A percentile compares a stretch with the other conserved stretches of the same genome.
phyloP scores from a whole-genome alignment of 1,284 basidiomycete genomes.

The Rhodofomes roseus region DNA sequence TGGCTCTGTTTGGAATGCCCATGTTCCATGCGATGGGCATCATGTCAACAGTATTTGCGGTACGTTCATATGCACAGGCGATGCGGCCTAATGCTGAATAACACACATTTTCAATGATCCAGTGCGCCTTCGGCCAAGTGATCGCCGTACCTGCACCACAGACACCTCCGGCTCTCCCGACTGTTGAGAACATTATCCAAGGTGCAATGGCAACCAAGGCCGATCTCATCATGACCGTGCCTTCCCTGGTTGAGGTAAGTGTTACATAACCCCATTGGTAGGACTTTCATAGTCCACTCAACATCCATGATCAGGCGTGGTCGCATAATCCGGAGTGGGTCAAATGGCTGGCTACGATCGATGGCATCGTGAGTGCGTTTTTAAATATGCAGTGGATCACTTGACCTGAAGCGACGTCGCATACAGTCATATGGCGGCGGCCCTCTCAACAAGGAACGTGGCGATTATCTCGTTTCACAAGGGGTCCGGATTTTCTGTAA shows the following conservation, averaged over 20 bases:
- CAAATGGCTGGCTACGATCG: constrained; percentile 1
- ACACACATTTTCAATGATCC: constrained; percentile 9
- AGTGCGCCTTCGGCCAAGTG: constrained; percentile 7
- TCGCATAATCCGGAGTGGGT: constrained; percentile 4
- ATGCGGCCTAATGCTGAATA: constrained; percentile 1
- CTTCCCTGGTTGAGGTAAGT: constrained; percentile 16
- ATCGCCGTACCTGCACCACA: constrained; percentile 16
- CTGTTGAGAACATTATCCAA: constrained; percentile 15
- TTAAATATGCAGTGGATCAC: neutral
- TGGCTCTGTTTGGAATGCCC: constrained; percentile 17
- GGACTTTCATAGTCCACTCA: neutral
- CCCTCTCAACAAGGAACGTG: constrained; percentile 17
- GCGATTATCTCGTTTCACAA: constrained; percentile 11
- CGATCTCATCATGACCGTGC: constrained; percentile 19
- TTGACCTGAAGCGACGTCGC: neutral
- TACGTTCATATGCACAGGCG: neutral
- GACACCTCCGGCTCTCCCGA: constrained; percentile 15
- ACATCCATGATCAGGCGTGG: neutral
- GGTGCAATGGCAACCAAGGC: constrained; percentile 11
- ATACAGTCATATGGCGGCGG: constrained; percentile 16
- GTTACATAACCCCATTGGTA: neutral
- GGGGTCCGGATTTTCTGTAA: constrained; percentile 13
- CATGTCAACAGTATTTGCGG: constrained; percentile 2
- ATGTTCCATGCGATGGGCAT: constrained; percentile 21
- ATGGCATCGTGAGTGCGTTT: neutral